Base-by-base conservation (phyloP, 805 yeast species). In the Myxozyma udenii region DNA sequence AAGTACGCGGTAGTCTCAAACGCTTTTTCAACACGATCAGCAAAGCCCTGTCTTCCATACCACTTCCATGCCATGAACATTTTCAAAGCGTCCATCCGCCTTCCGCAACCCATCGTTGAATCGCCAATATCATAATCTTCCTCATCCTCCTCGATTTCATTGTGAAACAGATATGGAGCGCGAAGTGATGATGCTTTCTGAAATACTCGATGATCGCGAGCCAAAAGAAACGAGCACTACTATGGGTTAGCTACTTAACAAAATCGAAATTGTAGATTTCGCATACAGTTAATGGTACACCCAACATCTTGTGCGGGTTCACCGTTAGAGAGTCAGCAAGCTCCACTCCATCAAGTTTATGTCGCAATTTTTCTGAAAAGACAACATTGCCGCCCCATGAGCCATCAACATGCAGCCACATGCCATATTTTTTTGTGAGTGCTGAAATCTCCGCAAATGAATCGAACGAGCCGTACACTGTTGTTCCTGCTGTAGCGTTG, bases 91-190 rank as follows among this genome's bases (percentile, higher is more conserved):
- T 87, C 95, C 0, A 93, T 81, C 48, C 95, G 76, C 60, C 95
- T 78, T 12, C 95, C 95, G 66, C 95, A 87, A 6, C 95, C 95
- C 90, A 87, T 83, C 2, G 95, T 87, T 12, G 93, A 95, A 66
- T 85, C 91, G 0, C 91, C 95, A 50, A 87, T 75, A 61, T 87
- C 95, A 63, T 73, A 84, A 66, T 76, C 73, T 47, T 75, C 78
- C 23, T 62, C 71, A 32, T 78, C 80, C 23, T 78, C 84, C 3
- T 72, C 78, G 11, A 68, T 66, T 9, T 9, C 14, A 50, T 74
- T 73, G 64, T 87, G 95, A 76, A 86, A 87, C 39, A 87, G 70
- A 64, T 87, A 87, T 3, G 93, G 93, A 0, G 95, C 95, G 28
- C 75, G 71, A 45, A 87, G 71, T 2, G 95, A 83, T 72, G 85